Evolutionary conservation across 352 stramenopile genomes (phyloP).

Genomic region (Plasmopara viticola): DNA sequence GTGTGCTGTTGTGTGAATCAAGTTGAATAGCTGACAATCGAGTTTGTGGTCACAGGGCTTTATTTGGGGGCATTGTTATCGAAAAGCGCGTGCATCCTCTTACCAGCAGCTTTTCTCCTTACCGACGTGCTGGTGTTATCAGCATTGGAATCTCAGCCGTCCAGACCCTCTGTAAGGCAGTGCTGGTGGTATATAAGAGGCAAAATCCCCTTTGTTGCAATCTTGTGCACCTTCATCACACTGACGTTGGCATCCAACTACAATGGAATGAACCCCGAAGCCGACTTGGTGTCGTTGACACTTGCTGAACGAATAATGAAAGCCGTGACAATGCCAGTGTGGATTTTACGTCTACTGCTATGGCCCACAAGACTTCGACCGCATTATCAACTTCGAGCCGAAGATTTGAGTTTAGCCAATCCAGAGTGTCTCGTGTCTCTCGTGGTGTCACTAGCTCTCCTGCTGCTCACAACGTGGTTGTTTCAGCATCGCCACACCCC

Average conservation of each 20-base stretch:
- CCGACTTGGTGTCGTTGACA: slow-evolving; percentile 38
- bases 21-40: not conserved
- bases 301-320: slow-evolving; percentile 42
- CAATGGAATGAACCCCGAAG: slow-evolving; percentile 25
- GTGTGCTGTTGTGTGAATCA: not conserved
- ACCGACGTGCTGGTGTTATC: slow-evolving; percentile 29
- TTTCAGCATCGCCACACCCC: slow-evolving; percentile 14
- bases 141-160: slow-evolving; percentile 7
- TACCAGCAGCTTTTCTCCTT: slow-evolving; percentile 32
- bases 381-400: slow-evolving; percentile 47
- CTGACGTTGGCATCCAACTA: slow-evolving; percentile 45
- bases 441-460: slow-evolving; percentile 5
- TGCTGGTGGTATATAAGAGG: slow-evolving; percentile 15
- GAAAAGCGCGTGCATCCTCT: slow-evolving; percentile 47
- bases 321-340: slow-evolving; percentile 29
- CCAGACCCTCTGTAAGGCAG: slow-evolving; percentile 5
- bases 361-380: slow-evolving; percentile 44
- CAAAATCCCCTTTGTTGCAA: slow-evolving; percentile 24
- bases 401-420: slow-evolving; percentile 26
- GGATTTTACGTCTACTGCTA: slow-evolving; percentile 29
- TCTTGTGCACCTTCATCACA: slow-evolving; percentile 23
- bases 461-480: slow-evolving; percentile 14
- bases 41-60: slow-evolving; percentile 11
- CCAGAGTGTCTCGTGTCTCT: slow-evolving; percentile 34
- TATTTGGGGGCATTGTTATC: slow-evolving; percentile 42